phyloP scores from a whole-genome alignment of 345 rosid genomes.

The Clausena lansium region DNA sequence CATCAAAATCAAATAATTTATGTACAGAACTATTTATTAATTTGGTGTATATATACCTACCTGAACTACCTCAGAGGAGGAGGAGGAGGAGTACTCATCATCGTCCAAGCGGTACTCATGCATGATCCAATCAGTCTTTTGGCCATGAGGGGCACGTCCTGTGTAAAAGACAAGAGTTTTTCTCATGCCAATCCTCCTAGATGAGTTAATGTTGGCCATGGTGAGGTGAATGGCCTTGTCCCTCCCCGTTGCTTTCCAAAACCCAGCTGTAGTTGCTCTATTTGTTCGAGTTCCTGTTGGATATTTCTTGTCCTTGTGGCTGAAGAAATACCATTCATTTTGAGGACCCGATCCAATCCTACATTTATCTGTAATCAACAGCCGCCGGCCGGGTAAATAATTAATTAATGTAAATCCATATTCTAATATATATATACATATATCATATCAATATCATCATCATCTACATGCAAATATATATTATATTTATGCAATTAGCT shows the following conservation, averaged over 20 bases:
- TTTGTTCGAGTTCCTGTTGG: constrained; percentile 97
- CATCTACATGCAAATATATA: too few species aligned
- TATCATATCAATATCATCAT: too few species aligned
- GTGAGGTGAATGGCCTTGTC: constrained; percentile 86
- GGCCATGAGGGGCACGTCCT: constrained; percentile 99
- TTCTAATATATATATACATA: too few species aligned
- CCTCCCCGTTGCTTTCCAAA: constrained; percentile 99
- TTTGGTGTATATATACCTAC: constrained; percentile 18
- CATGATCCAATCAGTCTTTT: constrained; percentile 99
- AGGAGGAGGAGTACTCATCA: constrained; percentile 26
- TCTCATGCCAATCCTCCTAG: constrained; percentile 90
- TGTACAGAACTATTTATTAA: too few species aligned
- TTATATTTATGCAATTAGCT: too few species aligned
- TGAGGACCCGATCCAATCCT: constrained; percentile 95
- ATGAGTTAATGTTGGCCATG: constrained; percentile 18
- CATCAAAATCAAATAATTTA: neutral
- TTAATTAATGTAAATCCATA: too few species aligned
- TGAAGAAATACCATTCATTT: constrained; percentile 97
- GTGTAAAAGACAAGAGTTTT: constrained; percentile 98
- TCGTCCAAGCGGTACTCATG: constrained; percentile 95
- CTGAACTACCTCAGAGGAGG: constrained; percentile 57
- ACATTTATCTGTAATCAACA: constrained; percentile 61
- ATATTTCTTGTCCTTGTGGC: constrained; percentile 98
- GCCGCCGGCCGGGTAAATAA: too few species aligned
- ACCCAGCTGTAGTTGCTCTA: constrained; percentile 94